These are phyloP conservation scores for Triadica sebifera DNA, from an alignment of 345 rosid species.

Conservation along the genomic window DNA sequence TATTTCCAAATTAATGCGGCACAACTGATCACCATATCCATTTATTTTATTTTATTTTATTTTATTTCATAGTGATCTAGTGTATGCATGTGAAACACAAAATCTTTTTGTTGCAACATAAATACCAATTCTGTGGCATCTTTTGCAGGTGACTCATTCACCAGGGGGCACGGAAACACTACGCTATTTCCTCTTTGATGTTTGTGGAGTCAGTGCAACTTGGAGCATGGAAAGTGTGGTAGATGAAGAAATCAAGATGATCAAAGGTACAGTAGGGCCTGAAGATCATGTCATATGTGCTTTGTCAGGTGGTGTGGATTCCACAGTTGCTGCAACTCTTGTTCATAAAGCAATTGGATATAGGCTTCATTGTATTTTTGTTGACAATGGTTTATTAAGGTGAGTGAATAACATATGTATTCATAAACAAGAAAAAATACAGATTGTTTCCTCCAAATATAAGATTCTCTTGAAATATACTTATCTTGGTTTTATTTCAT, in stretches of 20 bases:
- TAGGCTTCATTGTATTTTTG: slow-evolving; percentile 95
- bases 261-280: slow-evolving; percentile 58
- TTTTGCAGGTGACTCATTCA: slow-evolving; percentile 80
- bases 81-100: too few relatives aligned
- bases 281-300: slow-evolving; percentile 95
- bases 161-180: slow-evolving; percentile 92
- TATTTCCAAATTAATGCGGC: background rate
- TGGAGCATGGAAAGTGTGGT: slow-evolving; percentile 92
- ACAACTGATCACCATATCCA: background rate
- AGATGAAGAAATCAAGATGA: slow-evolving; percentile 84
- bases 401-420: slow-evolving; percentile 21
- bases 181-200: slow-evolving; percentile 62
- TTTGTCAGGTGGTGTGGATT: slow-evolving; percentile 95
- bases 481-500: slow-evolving; percentile 7
- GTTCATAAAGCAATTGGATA: slow-evolving; percentile 93
- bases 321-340: slow-evolving; percentile 96
- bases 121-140: slow-evolving; percentile 6
- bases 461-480: background rate
- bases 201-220: slow-evolving; percentile 68
- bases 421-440: background rate
- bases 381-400: slow-evolving; percentile 93
- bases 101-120: background rate
- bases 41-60: background rate
- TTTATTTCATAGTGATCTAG: too few relatives aligned
- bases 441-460: background rate